Conservation (phyloP, 2,329 filamentous ascomycete genomes). For the Alternaria hordeiaustralica region DNA sequence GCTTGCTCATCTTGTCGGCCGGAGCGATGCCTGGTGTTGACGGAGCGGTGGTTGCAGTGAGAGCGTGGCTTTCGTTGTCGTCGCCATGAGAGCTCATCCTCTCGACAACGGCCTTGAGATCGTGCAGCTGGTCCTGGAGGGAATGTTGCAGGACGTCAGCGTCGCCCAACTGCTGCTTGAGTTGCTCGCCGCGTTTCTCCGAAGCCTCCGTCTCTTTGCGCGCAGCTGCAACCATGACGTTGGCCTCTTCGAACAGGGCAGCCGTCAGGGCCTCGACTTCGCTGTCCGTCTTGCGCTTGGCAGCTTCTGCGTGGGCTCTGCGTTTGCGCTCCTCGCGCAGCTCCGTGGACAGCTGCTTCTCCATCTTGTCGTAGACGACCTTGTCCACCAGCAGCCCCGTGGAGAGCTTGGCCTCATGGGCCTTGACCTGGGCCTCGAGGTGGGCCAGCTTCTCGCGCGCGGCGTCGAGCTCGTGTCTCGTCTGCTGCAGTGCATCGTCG, state of each 20-base stretch:
- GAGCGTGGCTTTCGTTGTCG: constrained; percentile 72
- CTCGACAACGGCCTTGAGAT: constrained; percentile 93
- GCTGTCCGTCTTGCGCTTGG: constrained; percentile 88
- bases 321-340: constrained; percentile 51
- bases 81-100: constrained; percentile 77
- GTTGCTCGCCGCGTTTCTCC: constrained; percentile 84
- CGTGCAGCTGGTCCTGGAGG: constrained; percentile 89
- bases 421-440: constrained; percentile 72
- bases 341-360: constrained; percentile 50
- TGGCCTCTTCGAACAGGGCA: constrained; percentile 96
- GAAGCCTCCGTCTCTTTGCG: constrained; percentile 82
- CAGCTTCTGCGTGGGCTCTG: constrained; percentile 57
- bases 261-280: constrained; percentile 90
- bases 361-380: constrained; percentile 69
- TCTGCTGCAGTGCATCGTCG: constrained; percentile 84
- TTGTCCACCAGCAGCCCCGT: constrained; percentile 78
- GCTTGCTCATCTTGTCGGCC: constrained; percentile 63
- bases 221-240: constrained; percentile 94
- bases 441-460: constrained; percentile 71
- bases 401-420: constrained; percentile 72
- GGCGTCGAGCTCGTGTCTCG: constrained; percentile 81
- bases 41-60: constrained; percentile 68
- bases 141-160: constrained; percentile 84
- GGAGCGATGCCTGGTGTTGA: constrained; percentile 75
- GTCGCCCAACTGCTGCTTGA: constrained; percentile 83